Conservation (phyloP, 345 rosid species). For the Brassica nigra region DNA sequence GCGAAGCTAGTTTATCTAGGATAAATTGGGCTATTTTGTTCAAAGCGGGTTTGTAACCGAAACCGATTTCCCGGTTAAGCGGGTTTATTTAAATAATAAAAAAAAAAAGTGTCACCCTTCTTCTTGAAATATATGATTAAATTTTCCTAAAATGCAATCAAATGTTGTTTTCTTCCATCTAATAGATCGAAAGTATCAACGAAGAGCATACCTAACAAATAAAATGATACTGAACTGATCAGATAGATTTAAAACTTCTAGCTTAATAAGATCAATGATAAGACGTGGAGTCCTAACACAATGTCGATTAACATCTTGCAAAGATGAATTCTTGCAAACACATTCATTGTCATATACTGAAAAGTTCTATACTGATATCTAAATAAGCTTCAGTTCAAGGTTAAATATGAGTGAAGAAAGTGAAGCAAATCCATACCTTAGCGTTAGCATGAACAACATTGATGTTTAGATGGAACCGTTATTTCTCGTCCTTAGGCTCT, state of each 20-base stretch:
- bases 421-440: neutral
- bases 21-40: too few species aligned
- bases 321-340: neutral
- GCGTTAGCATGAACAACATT: neutral
- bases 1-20: too few species aligned
- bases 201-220: neutral
- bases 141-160: neutral
- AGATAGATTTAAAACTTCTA: neutral
- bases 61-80: too few species aligned
- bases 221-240: neutral
- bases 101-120: neutral
- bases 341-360: neutral
- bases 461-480: constrained; percentile 64
- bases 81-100: too few species aligned
- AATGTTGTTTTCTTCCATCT: neutral
- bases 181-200: neutral
- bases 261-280: neutral
- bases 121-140: neutral
- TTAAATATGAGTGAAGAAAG: neutral
- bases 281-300: neutral
- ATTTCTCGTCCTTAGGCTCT: constrained; percentile 79
- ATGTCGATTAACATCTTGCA: neutral
- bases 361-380: neutral
- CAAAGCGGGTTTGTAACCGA: too few species aligned
- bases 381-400: neutral